These are phyloP conservation scores for Brasilioporus rufonigricans DNA, from an alignment of 768 basidiomycete species.

Conservation along the genomic window DNA sequence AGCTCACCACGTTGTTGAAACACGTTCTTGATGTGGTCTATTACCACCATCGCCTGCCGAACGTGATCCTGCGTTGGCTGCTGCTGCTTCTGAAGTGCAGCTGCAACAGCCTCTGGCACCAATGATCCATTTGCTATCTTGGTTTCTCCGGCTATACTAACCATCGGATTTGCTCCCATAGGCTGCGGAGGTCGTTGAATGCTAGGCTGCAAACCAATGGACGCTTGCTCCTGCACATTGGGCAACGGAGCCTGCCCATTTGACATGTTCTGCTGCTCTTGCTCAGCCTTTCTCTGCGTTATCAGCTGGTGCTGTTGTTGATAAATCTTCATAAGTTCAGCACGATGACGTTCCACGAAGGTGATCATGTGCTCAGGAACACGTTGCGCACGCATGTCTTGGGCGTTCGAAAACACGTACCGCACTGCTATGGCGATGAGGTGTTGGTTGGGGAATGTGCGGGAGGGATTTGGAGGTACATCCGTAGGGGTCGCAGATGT, in stretches of 20 bases:
- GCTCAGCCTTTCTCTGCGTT: conserved; percentile 21
- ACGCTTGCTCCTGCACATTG: conserved; percentile 21
- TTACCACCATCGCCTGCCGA: conserved; percentile 27
- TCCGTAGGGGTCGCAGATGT: conserved; percentile 21
- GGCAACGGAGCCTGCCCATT: conserved; percentile 18
- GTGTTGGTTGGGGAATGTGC: conserved; percentile 20
- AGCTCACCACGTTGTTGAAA: conserved; percentile 34
- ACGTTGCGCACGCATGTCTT: conserved; percentile 52
- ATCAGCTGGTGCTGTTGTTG: conserved; percentile 25
- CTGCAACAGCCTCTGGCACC: background rate
- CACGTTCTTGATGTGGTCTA: conserved; percentile 33
- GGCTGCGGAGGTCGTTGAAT: conserved; percentile 17
- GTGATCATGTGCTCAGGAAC: conserved; percentile 50
- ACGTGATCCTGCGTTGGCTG: conserved; percentile 34
- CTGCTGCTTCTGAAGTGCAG: conserved; percentile 4
- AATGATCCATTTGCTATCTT: conserved; percentile 18
- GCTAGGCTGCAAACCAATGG: conserved; percentile 11
- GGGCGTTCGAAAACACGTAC: conserved; percentile 43
- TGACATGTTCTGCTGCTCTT: conserved; percentile 21
- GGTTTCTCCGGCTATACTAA: conserved; percentile 13
- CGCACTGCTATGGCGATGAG: conserved; percentile 45
- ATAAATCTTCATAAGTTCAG: conserved; percentile 23
- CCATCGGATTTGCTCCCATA: conserved; percentile 11
- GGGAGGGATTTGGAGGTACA: conserved; percentile 14
- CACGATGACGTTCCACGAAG: conserved; percentile 56